Base-by-base conservation (phyloP, 1,284 basidiomycete genomes). In the Cystobasidium slooffiae region DNA sequence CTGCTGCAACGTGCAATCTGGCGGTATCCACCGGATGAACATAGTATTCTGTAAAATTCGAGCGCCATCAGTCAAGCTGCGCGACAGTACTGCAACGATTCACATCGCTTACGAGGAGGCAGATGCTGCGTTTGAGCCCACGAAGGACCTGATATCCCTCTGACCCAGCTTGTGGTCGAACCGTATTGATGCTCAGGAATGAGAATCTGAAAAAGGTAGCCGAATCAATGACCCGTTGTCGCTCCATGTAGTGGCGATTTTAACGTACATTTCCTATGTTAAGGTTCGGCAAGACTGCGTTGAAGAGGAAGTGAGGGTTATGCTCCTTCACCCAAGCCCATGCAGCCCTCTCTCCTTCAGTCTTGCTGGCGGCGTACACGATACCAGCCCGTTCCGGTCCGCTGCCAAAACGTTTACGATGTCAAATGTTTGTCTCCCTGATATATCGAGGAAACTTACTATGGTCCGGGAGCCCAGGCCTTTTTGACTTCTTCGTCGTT, bases 291-390 rank as follows among this genome's bases (percentile, higher is more conserved):
- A 74, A 67, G 3, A 76, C 63, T 5, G 72, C 47, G 39, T 69
- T 74, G 49, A 76, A 58, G 1, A 41, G 47, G 72, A 76, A 76
- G 16, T 49, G 39, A 7, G 75, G 75, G 59, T 76, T 74, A 41
- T 76, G 55, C 53, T 74, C 75, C 52, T 66, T 41, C 31, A 72
- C 31, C 31, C 41, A 76, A 3, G 63, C 46, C 72, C 72, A 76
- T 1, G 65, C 68, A 3, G 69, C 75, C n/a, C 56, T 52, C 67
- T 76, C 75, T 37, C 72, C 72, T 41, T 74, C 41, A 6, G 63
- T 68, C 51, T 76, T 76, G 46, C 47, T 58, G 4, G 75, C 75
- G 7, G 46, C 66, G 44, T 76, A 76, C 22, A 76, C 72, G 3
- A 62, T 56, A 49, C 39, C 47, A 0, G 68, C 67, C 44, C 67